Evolutionary conservation across 75 land plant genomes (phyloP), one percentile per base, ranked within the genome.

Genomic region (Azolla pinnata): DNA sequence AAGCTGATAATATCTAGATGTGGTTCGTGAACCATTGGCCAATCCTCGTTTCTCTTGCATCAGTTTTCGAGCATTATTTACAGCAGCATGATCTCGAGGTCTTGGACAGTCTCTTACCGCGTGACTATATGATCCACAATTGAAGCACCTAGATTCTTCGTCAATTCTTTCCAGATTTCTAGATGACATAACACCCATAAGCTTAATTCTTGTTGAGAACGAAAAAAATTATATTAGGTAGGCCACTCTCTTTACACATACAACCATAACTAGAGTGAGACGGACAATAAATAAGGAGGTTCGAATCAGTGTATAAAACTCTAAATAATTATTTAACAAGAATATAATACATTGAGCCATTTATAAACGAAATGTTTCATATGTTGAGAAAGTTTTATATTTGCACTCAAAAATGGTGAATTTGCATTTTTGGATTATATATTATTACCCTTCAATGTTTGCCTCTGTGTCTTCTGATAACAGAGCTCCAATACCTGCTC

Each of bases 91-190:
- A 62, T 92, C 82, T 47, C 86, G 86, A 31, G 86, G 97, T 55
- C 84, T 82, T 52, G 74, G 76, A 46, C 97, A 92, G 45, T 92
- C 86, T 67, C 73, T 84, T 30, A 92, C 51, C 7, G 79, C 67
- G 78, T 92, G 97, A 58, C 67, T 83, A 31, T 92, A 92, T 49
- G 95, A 88, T 29, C 90, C 89, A 72, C 97, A 92, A 52, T 92
- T 92, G 65, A 92, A 92, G 69, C 97, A 92, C 66, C 97, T 82
- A 49, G 80, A 69, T 17, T 74, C 76, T 31, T 77, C 73, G 42
- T 68, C 82, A 47, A 59, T 54, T n/a, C 31, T 38, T 40, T 76
- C 84, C 35, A 67, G 33, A 21, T 48, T 38, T 57, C 86, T 78
- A 55, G 57, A 56, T 28, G 56, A 48, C 35, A 56, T 32, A 19